Evolutionary conservation across 1,139 yeast species (phyloP).

Genomic region (Hansenula sp.): DNA sequence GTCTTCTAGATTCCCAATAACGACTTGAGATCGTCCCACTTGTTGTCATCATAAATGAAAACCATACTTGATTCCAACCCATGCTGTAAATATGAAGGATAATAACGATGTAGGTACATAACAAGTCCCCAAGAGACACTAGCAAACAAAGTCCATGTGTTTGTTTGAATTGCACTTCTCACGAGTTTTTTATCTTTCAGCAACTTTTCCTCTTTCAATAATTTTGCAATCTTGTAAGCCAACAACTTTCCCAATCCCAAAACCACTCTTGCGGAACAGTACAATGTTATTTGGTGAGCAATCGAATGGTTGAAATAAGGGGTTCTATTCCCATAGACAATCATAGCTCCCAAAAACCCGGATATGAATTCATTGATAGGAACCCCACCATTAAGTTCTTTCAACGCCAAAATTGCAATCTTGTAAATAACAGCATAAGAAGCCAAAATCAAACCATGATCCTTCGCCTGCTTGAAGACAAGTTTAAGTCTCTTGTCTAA

Average conservation of each 20-base stretch:
- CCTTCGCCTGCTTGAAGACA: conserved; percentile 53
- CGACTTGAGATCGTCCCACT: conserved; percentile 27
- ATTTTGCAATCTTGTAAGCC: conserved; percentile 19
- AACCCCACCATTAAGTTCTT: conserved; percentile 1
- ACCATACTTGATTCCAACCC: conserved; percentile 71
- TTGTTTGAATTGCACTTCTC: conserved; percentile 33
- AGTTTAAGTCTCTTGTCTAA: conserved; percentile 43
- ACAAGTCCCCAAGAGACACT: conserved; percentile 74
- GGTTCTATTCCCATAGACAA: conserved; percentile 22
- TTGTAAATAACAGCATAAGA: conserved; percentile 64
- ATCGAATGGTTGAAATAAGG: conserved; percentile 36
- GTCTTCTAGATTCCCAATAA: conserved; percentile 17
- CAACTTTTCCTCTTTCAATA: conserved; percentile 3
- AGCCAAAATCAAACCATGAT: conserved; percentile 68
- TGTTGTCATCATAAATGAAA: conserved; percentile 56
- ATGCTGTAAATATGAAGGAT: conserved; percentile 61
- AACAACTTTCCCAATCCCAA: conserved; percentile 46
- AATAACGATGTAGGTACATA: conserved; percentile 65
- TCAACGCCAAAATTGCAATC: conserved; percentile 26
- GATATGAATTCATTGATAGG: conserved; percentile 46
- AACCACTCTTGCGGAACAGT: conserved; percentile 54
- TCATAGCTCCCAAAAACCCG: conserved; percentile 60
- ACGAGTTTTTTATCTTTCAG: conserved; percentile 26
- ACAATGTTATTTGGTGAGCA: conserved; percentile 57
- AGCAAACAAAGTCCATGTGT: conserved; percentile 66